A percentile compares a stretch with the other conserved stretches of the same genome.
Evolutionary conservation across 257 asterid species (phyloP).

Genomic region (Fraxinus americana): DNA sequence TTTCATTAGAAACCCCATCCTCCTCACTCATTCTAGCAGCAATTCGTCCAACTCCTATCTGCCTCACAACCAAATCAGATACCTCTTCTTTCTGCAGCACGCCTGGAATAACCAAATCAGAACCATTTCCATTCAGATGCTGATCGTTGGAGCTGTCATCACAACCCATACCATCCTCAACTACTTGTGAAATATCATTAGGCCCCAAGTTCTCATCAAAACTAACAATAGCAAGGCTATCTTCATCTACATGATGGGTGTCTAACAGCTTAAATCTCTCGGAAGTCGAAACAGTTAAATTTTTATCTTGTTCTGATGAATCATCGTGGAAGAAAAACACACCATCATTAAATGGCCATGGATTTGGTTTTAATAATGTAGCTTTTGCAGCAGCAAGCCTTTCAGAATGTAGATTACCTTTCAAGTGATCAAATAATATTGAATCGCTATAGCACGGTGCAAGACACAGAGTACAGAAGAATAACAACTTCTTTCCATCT

Average conservation of each 20-base stretch:
- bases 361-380: slow-evolving; percentile 82
- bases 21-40: slow-evolving; percentile 60
- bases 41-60: slow-evolving; percentile 64
- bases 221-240: slow-evolving; percentile 58
- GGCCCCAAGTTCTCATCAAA: slow-evolving; percentile 34
- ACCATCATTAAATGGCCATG: slow-evolving; percentile 94
- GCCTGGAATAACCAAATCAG: slow-evolving; percentile 60
- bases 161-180: slow-evolving; percentile 26
- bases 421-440: slow-evolving; percentile 65
- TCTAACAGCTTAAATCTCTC: slow-evolving; percentile 35
- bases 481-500: slow-evolving; percentile 81
- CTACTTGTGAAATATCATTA: slow-evolving; percentile 23
- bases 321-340: slow-evolving; percentile 69
- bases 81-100: slow-evolving; percentile 66
- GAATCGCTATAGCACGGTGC: slow-evolving; percentile 81
- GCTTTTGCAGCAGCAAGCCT: slow-evolving; percentile 69
- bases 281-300: slow-evolving; percentile 23
- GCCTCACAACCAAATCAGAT: slow-evolving; percentile 58
- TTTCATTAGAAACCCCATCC: slow-evolving; percentile 45
- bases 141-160: slow-evolving; percentile 25
- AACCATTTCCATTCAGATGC: slow-evolving; percentile 32
- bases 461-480: slow-evolving; percentile 81
- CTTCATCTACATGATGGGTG: slow-evolving; percentile 30
- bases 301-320: slow-evolving; percentile 37
- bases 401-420: slow-evolving; percentile 71